Conservation (phyloP, 176 grass and related monocot species). For the Guadua angustifolia region DNA sequence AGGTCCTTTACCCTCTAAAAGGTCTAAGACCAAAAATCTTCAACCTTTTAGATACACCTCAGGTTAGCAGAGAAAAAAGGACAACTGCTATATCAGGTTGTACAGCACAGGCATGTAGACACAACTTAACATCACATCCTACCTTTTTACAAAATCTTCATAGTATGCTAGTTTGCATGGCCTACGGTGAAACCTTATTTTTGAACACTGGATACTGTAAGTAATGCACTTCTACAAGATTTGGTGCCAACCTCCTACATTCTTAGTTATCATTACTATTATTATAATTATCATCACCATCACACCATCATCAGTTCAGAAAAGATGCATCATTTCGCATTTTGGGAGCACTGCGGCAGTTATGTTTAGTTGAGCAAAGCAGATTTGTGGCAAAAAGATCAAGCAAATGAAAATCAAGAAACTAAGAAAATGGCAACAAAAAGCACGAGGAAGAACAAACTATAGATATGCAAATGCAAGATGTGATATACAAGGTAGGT, state of each 20-base stretch:
- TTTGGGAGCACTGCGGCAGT: background rate
- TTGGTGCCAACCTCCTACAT: background rate
- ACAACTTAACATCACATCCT: background rate
- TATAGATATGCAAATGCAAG: background rate
- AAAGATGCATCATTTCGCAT: background rate
- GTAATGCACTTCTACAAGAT: background rate
- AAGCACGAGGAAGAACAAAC: conserved; percentile 23
- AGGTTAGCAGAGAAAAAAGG: background rate
- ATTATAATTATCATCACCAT: background rate
- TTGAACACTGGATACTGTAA: background rate
- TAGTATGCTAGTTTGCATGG: background rate
- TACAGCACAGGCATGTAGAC: background rate
- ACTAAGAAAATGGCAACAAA: background rate
- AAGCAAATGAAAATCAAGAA: conserved; percentile 7
- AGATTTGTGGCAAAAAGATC: background rate
- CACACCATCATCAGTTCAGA: background rate
- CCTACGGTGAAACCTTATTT: background rate
- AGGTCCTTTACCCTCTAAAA: background rate
- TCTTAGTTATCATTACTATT: background rate
- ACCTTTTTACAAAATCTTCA: background rate
- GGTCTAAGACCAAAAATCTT: background rate
- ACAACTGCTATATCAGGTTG: background rate
- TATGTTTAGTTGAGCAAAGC: background rate
- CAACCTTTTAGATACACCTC: background rate
- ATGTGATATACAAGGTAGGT: conserved; percentile 25